Evolutionary conservation across 208 protist genomes (phyloP).

Genomic region (Cochliopodium minus): DNA sequence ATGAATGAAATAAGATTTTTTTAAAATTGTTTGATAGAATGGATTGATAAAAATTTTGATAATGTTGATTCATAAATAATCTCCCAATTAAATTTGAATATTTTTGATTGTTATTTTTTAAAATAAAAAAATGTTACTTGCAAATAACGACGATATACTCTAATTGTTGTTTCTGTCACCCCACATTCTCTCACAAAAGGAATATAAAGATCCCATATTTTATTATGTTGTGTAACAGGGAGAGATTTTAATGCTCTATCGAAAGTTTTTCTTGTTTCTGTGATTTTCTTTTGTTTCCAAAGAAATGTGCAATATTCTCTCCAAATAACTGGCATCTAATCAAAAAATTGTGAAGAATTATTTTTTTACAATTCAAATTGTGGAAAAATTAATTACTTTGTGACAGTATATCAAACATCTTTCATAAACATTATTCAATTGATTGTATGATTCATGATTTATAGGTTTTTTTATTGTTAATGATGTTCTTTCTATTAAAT

Average conservation of each 20-base stretch:
- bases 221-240: slow-evolving; percentile 72
- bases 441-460: slow-evolving; percentile 25
- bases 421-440: slow-evolving; percentile 39
- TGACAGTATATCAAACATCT: slow-evolving; percentile 48
- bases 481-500: slow-evolving; percentile 14
- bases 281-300: slow-evolving; percentile 37
- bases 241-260: slow-evolving; percentile 58
- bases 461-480: slow-evolving; percentile 15
- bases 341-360: neutral
- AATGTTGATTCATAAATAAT: neutral
- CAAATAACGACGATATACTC: slow-evolving; percentile 48
- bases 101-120: neutral
- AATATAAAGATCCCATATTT: slow-evolving; percentile 57
- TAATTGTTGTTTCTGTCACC: slow-evolving; percentile 37
- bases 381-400: too few species aligned
- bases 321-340: slow-evolving; percentile 73
- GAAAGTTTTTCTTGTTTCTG: slow-evolving; percentile 38
- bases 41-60: slow-evolving; percentile 11
- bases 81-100: neutral
- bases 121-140: slow-evolving; percentile 15
- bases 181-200: slow-evolving; percentile 30
- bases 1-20: too few species aligned
- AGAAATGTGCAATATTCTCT: slow-evolving; percentile 60
- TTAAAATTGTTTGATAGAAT: too few species aligned
- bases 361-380: neutral